A percentile compares a stretch with the other conserved stretches of the same genome.
Conservation (phyloP, 257 asterid species). For the Ophiorrhiza pumila region DNA sequence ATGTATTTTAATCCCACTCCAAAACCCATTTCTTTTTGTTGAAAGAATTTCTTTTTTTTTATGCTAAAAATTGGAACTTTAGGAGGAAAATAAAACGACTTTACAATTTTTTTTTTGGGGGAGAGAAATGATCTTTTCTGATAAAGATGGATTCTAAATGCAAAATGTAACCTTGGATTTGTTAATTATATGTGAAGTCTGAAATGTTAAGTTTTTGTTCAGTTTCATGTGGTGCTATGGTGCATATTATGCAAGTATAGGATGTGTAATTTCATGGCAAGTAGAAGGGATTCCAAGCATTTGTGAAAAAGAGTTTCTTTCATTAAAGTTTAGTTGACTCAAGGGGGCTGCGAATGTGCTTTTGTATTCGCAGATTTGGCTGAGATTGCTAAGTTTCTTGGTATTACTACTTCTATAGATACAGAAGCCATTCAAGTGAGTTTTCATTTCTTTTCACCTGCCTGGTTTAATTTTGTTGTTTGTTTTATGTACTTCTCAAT, state of each 20-base stretch:
- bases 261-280: background rate
- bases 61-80: background rate
- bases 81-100: background rate
- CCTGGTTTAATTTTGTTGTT: background rate
- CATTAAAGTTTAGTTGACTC: background rate
- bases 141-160: background rate
- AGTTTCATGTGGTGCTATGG: background rate
- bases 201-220: background rate
- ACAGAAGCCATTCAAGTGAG: slow-evolving; percentile 95
- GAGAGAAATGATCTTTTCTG: background rate
- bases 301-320: background rate
- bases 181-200: background rate
- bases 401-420: slow-evolving; percentile 82
- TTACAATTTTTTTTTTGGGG: background rate
- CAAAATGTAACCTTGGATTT: too few relatives aligned
- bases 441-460: slow-evolving; percentile 8
- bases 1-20: slow-evolving; percentile 36
- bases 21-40: slow-evolving; percentile 14
- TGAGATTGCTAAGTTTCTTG: slow-evolving; percentile 94
- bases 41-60: background rate
- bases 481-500: background rate
- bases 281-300: background rate
- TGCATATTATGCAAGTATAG: background rate
- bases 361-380: slow-evolving; percentile 69
- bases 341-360: background rate